Conservation (phyloP, 345 rosid species). For the Eutrema heterophyllum region DNA sequence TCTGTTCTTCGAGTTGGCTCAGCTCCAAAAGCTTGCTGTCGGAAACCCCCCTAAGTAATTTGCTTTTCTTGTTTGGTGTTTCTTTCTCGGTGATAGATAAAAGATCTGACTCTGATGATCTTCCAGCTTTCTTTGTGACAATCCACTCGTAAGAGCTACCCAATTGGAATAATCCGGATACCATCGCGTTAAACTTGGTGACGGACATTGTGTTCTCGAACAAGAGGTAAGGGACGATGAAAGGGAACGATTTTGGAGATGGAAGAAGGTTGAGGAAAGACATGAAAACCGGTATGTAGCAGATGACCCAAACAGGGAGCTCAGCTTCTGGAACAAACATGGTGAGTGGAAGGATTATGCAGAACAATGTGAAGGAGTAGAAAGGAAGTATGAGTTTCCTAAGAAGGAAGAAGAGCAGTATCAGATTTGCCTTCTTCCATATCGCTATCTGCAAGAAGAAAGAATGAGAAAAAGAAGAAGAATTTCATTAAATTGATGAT, state of each 20-base stretch:
- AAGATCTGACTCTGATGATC: conserved; percentile 81
- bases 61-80: conserved; percentile 42
- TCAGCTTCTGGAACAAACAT: conserved; percentile 90
- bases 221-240: conserved; percentile 80
- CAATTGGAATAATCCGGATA: conserved; percentile 72
- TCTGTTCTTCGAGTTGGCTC: conserved; percentile 52
- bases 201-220: conserved; percentile 92
- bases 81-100: conserved; percentile 67
- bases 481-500: background rate
- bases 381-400: conserved; percentile 89
- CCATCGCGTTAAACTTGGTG: conserved; percentile 87
- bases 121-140: conserved; percentile 86
- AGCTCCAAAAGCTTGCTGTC: conserved; percentile 64
- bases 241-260: conserved; percentile 71
- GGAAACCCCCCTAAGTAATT: conserved; percentile 54
- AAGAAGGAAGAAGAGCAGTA: conserved; percentile 66
- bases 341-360: conserved; percentile 82
- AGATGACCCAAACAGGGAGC: conserved; percentile 82
- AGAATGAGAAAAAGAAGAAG: background rate
- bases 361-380: conserved; percentile 85
- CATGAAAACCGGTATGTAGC: conserved; percentile 74
- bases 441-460: conserved; percentile 53
- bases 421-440: conserved; percentile 79
- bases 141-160: conserved; percentile 95
- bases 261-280: conserved; percentile 87